Evolutionary conservation across 257 asterid genomes (phyloP).

Genomic region (Capsicum chinense): DNA sequence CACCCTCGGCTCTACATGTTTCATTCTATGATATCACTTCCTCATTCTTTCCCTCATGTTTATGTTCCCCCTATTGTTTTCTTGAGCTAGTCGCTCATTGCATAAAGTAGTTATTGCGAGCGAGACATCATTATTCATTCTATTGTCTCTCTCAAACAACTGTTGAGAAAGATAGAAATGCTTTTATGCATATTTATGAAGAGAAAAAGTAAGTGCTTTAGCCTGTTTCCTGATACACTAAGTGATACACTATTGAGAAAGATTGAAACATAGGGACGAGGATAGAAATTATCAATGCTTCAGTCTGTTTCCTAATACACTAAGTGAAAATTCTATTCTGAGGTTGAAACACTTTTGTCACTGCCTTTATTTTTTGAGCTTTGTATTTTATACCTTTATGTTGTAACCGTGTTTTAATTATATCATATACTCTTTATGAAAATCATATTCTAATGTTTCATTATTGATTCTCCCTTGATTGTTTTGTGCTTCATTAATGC

Average conservation of each 20-base stretch:
- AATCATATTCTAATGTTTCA: background rate
- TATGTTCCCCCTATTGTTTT: conserved; percentile 9
- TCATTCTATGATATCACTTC: conserved; percentile 20
- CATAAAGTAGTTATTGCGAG: conserved; percentile 41
- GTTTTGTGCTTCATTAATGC: background rate
- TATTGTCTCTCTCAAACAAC: conserved; percentile 65
- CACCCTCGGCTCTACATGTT: conserved; percentile 36
- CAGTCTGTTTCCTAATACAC: background rate
- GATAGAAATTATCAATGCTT: background rate
- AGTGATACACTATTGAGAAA: no score
- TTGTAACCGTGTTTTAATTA: background rate
- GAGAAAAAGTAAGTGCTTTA: conserved; percentile 7
- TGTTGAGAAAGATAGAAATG: conserved; percentile 77
- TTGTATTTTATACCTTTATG: background rate
- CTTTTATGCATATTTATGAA: conserved; percentile 49
- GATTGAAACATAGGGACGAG: background rate
- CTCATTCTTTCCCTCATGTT: conserved; percentile 22
- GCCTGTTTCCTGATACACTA: background rate
- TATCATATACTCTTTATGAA: background rate
- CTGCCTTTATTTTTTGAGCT: background rate
- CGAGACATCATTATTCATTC: conserved; percentile 69
- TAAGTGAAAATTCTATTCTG: background rate
- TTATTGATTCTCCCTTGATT: background rate
- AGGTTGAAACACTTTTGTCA: background rate
- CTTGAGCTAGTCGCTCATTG: conserved; percentile 28